These are phyloP conservation scores for Mucor circinelloides DNA, from an alignment of 371 early-diverging fungal species.

Conservation along the genomic window DNA sequence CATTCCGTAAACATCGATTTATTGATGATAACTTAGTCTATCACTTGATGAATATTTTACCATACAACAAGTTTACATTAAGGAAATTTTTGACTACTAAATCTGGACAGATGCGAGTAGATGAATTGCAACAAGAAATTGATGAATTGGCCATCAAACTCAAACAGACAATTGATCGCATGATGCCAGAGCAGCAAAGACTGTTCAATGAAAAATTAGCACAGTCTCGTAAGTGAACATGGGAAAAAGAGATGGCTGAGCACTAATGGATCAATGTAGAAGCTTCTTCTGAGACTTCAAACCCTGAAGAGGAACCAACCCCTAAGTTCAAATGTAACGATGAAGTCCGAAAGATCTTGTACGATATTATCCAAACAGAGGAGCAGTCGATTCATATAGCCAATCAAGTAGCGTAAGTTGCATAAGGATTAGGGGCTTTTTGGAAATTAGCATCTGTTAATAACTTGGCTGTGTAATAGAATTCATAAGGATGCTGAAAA, in stretches of 20 bases:
- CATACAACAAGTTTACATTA: slow-evolving; percentile 56
- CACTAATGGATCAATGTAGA: neutral
- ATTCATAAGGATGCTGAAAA: slow-evolving; percentile 15
- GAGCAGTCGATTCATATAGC: slow-evolving; percentile 27
- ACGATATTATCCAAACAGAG: slow-evolving; percentile 43
- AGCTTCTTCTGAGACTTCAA: neutral
- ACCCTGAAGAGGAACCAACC: slow-evolving; percentile 5
- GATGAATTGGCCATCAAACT: slow-evolving; percentile 31
- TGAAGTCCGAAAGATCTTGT: slow-evolving; percentile 32
- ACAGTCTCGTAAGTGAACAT: slow-evolving; percentile 26
- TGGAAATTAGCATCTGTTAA: neutral
- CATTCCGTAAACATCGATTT: slow-evolving; percentile 34
- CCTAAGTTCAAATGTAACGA: slow-evolving; percentile 42
- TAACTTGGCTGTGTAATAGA: neutral
- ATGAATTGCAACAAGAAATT: slow-evolving; percentile 43
- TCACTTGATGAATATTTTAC: slow-evolving; percentile 53
- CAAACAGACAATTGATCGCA: slow-evolving; percentile 33
- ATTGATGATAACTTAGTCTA: slow-evolving; percentile 47
- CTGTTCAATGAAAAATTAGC: slow-evolving; percentile 30
- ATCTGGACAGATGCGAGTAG: slow-evolving; percentile 37
- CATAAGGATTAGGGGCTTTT: neutral
- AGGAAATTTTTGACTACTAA: slow-evolving; percentile 51
- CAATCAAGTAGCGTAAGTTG: slow-evolving; percentile 42
- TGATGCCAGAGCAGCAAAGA: slow-evolving; percentile 44
- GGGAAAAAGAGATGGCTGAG: neutral